Evolutionary conservation across 805 yeast genomes (phyloP).

Genomic region (Wickerhamomyces rabaulensis): DNA sequence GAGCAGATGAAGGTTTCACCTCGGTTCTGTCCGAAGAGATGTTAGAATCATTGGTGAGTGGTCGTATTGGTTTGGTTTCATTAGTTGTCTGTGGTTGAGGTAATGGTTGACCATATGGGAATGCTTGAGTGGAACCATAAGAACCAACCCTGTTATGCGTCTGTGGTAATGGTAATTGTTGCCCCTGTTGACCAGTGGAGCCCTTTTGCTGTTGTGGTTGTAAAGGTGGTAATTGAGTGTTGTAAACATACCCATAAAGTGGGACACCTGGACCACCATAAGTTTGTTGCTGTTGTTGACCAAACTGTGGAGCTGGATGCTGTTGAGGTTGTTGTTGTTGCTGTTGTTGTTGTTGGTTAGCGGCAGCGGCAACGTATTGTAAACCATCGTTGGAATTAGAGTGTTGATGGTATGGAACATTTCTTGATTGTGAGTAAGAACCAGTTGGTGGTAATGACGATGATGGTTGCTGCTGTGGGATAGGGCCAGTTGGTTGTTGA

Average conservation of each 20-base stretch:
- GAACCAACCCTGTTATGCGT: conserved; percentile 2
- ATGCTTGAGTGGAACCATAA: background rate
- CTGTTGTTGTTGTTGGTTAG: background rate
- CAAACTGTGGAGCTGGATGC: background rate
- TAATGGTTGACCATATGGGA: conserved; percentile 4
- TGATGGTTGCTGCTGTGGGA: background rate
- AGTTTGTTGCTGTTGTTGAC: background rate
- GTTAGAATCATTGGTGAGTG: conserved; percentile 12
- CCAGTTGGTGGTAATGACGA: conserved; percentile 3
- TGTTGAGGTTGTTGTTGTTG: background rate
- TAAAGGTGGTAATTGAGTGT: background rate
- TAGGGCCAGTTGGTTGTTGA: conserved; percentile 14
- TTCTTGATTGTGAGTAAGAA: conserved; percentile 10
- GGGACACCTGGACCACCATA: conserved; percentile 6
- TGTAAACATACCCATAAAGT: background rate
- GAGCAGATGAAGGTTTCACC: conserved; percentile 11
- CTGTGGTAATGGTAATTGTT: conserved; percentile 7
- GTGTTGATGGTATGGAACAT: background rate
- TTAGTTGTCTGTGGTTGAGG: background rate
- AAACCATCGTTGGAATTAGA: background rate
- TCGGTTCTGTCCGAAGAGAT: conserved; percentile 18
- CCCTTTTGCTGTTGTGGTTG: conserved; percentile 5
- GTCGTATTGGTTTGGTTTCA: conserved; percentile 10
- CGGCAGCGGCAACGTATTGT: background rate
- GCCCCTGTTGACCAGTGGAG: conserved; percentile 3